Percentiles rank a stretch among this genome's conserved stretches.
These are phyloP conservation scores for Leucosporidium creatinivorum DNA, from an alignment of 768 basidiomycete species.

Conservation along the genomic window DNA sequence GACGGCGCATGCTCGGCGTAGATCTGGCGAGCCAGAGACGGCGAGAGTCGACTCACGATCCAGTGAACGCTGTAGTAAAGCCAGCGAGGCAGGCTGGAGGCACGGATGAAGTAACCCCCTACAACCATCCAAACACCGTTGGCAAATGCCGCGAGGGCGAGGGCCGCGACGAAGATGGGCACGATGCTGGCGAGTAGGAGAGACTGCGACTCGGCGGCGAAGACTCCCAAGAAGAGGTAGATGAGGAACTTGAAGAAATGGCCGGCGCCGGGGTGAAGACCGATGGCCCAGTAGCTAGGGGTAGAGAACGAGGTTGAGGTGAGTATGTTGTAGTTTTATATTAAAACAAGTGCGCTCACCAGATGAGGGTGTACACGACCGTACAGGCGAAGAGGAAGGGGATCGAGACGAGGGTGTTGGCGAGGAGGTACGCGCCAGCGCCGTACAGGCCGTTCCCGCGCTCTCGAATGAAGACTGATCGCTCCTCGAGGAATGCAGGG, in stretches of 20 bases:
- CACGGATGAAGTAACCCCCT: conserved; percentile 47
- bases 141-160: conserved; percentile 51
- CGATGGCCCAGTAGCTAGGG: conserved; percentile 41
- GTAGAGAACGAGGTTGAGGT: too few relatives aligned
- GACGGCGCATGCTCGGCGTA: background rate
- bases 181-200: conserved; percentile 50
- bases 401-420: conserved; percentile 52
- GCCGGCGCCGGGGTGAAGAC: conserved; percentile 49
- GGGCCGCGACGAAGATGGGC: conserved; percentile 56
- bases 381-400: conserved; percentile 54
- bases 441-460: conserved; percentile 55
- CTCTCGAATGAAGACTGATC: conserved; percentile 54
- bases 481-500: conserved; percentile 55
- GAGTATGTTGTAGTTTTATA: too few relatives aligned
- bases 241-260: conserved; percentile 54
- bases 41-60: conserved; percentile 48
- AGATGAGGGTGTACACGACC: conserved; percentile 49
- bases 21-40: conserved; percentile 38
- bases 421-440: conserved; percentile 51
- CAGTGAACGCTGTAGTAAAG: conserved; percentile 55
- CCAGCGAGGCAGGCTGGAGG: conserved; percentile 52
- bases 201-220: conserved; percentile 44
- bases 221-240: conserved; percentile 53
- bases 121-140: conserved; percentile 52
- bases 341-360: too few relatives aligned